Base-by-base conservation (phyloP, 305 asterid species). In the Fraxinus xanthoxyloides region DNA sequence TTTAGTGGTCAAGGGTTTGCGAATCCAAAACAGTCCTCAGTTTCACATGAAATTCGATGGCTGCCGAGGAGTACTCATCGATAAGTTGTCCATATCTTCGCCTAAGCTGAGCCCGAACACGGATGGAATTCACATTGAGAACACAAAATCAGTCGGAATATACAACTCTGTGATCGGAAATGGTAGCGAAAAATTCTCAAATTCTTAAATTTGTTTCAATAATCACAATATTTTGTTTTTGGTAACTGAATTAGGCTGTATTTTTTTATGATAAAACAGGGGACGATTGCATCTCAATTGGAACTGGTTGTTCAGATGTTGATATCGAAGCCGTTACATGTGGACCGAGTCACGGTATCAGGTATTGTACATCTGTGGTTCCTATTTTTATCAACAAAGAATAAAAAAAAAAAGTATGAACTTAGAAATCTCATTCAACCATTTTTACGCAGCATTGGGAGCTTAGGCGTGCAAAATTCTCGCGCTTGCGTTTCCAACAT, bases 341-440 rank as follows among this genome's bases (percentile, higher is more conserved):
- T 85, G 99, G 99, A 77, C 99, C 99, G 28, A 92, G 98, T 91
- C 99, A 96, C 79, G 98, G 99, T 75, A 94, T 96, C 89, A 95
- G 98, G 98, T 95, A 80, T 13, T 28, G 4, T 13, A 69, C 75
- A 69, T 30, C 8, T 28, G 40, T 28, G 4, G 4, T 15, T 10
- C 34, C 19, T n/a, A 19, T 19, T 56, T 56, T 56, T 56, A 21
- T 5, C 28, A 19, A 56, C 7, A 19, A 17, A 56, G 67, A 56
- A 7, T 2, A 2, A 56, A 21, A 9, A 9, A 43, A 54, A 56
- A 56, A 43, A 19, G 17, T 23, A 21, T 21, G 9, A n/a, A 54
- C 24, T 54, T 54, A 5, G 24, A n/a, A 54, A n/a, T 54, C 24
- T 54, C 24, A 12, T 46, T 13, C 56, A 46, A 46, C 56, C 19